Percentiles rank a stretch among this genome's conserved stretches.
These are phyloP conservation scores for Tilletia setariae DNA, from an alignment of 1,284 basidiomycete species.

Conservation along the genomic window DNA sequence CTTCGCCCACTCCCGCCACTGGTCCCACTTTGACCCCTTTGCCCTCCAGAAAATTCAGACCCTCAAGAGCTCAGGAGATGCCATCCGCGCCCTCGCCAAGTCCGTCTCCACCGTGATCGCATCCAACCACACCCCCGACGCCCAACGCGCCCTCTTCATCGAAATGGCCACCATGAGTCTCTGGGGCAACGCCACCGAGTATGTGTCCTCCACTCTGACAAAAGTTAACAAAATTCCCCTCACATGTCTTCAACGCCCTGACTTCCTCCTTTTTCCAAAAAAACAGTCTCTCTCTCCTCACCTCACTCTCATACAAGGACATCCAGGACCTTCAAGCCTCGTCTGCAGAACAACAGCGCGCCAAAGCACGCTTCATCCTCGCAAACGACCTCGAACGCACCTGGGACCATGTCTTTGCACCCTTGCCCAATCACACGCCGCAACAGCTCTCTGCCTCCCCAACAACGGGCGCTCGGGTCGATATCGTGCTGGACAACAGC, in stretches of 20 bases:
- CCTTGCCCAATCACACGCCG: not conserved
- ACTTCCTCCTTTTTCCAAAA: too few species aligned
- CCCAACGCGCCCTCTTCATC: conserved; percentile 61
- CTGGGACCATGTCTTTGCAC: conserved; percentile 10
- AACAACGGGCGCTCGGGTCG: conserved; percentile 67
- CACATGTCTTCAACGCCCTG: too few species aligned
- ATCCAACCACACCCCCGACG: not conserved
- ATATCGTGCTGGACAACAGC: conserved; percentile 92
- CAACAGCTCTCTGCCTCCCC: conserved; percentile 63
- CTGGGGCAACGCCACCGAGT: conserved; percentile 68
- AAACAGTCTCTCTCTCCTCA: conserved; percentile 75
- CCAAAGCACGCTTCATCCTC: conserved; percentile 67
- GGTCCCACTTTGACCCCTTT: conserved; percentile 81
- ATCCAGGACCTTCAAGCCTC: conserved; percentile 77
- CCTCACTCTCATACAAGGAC: conserved; percentile 73
- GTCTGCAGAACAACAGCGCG: conserved; percentile 59
- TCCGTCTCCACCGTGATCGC: conserved; percentile 39
- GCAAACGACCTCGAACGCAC: conserved; percentile 78
- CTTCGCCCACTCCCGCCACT: conserved; percentile 69
- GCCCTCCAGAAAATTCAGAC: conserved; percentile 73
- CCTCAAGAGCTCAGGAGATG: conserved; percentile 73
- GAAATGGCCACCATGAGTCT: conserved; percentile 81
- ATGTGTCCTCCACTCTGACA: too few species aligned
- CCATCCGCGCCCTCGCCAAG: conserved; percentile 63
- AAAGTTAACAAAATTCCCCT: too few species aligned